These are phyloP conservation scores for Ajuga reptans DNA, from an alignment of 305 asterid species.

Conservation along the genomic window DNA sequence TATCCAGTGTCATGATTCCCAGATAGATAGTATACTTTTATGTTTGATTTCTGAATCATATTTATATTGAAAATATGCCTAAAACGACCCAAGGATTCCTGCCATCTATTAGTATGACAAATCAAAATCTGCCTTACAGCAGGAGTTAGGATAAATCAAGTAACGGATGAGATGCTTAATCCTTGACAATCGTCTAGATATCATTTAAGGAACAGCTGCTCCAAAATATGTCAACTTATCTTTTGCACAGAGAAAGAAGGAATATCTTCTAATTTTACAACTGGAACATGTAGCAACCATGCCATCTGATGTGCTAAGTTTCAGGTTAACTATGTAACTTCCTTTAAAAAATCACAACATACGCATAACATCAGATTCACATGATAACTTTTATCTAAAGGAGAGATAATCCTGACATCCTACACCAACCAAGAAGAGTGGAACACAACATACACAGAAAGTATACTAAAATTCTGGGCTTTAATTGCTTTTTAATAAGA, in stretches of 20 bases:
- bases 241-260: neutral
- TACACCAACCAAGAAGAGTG: neutral
- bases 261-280: neutral
- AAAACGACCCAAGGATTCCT: constrained; percentile 81
- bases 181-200: neutral
- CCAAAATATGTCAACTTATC: neutral
- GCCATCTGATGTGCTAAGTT: neutral
- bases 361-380: neutral
- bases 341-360: neutral
- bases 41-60: constrained; percentile 47
- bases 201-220: neutral
- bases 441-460: neutral
- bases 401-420: neutral
- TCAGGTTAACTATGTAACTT: neutral
- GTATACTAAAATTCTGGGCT: neutral
- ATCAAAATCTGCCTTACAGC: constrained; percentile 13
- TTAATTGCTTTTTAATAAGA: neutral
- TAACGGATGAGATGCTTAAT: neutral
- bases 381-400: neutral
- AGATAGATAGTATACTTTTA: constrained; percentile 50
- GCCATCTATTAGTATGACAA: constrained; percentile 50
- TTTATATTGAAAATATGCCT: constrained; percentile 76
- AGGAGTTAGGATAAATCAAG: neutral
- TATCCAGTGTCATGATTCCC: constrained; percentile 96
- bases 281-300: neutral